phyloP scores from a whole-genome alignment of 2,329 filamentous ascomycete genomes.

The Pseudogymnoascus sp. region DNA sequence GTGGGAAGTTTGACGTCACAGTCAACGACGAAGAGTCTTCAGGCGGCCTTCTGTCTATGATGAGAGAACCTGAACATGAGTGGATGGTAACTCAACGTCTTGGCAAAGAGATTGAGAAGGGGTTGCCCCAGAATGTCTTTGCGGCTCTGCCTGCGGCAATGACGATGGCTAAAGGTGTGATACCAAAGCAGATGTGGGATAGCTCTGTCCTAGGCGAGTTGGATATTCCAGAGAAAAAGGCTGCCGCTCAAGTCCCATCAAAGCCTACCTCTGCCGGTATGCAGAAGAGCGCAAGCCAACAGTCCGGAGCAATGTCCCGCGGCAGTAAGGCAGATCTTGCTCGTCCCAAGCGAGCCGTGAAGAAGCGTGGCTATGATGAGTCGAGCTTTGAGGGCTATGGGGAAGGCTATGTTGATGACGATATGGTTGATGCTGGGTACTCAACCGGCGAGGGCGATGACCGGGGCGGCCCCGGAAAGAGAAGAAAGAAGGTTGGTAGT shows the following conservation, averaged over 20 bases:
- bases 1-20: constrained; percentile 52
- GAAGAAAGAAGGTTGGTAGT: constrained; percentile 55
- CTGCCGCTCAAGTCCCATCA: constrained; percentile 29
- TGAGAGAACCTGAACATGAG: constrained; percentile 46
- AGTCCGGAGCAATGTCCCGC: not conserved
- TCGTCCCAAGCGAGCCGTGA: constrained; percentile 58
- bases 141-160: constrained; percentile 43
- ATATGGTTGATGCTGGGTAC: constrained; percentile 54
- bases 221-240: constrained; percentile 17
- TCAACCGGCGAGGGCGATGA: constrained; percentile 68
- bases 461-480: constrained; percentile 45
- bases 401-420: constrained; percentile 65
- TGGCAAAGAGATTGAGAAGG: constrained; percentile 48
- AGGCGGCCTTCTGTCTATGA: constrained; percentile 46
- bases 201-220: constrained; percentile 52
- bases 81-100: constrained; percentile 50
- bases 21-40: constrained; percentile 48
- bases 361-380: constrained; percentile 71
- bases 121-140: constrained; percentile 40
- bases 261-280: constrained; percentile 48
- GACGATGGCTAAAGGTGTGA: constrained; percentile 49
- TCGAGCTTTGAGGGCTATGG: constrained; percentile 68
- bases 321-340: constrained; percentile 25
- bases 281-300: constrained; percentile 32
- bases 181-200: constrained; percentile 51